Evolutionary conservation across 441 rosid species (phyloP).

Genomic region (Hura crepitans): DNA sequence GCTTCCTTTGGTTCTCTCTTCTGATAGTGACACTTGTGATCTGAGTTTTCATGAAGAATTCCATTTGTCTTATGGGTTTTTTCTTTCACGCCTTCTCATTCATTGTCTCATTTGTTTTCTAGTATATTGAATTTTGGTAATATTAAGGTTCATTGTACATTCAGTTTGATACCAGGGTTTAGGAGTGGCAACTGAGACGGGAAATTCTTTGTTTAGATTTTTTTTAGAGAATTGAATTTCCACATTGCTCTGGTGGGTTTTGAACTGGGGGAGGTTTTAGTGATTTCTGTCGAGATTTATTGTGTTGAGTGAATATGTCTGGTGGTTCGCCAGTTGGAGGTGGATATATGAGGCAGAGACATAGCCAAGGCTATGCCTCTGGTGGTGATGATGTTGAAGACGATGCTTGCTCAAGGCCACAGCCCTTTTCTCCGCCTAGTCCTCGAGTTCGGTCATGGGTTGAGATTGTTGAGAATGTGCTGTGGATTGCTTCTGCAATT

Average conservation of each 20-base stretch:
- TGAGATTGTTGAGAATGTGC: slow-evolving; percentile 66
- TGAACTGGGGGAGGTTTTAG: no score
- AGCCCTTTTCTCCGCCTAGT: slow-evolving; percentile 39
- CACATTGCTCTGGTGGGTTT: background rate
- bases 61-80: slow-evolving; percentile 23
- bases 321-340: slow-evolving; percentile 90
- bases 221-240: slow-evolving; percentile 13
- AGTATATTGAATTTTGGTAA: background rate
- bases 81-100: background rate
- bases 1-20: background rate
- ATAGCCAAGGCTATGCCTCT: slow-evolving; percentile 88
- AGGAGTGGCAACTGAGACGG: background rate
- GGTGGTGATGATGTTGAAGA: slow-evolving; percentile 89
- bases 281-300: no score
- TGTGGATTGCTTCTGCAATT: slow-evolving; percentile 80
- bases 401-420: slow-evolving; percentile 84
- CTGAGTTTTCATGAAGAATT: slow-evolving; percentile 24
- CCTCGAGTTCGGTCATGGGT: slow-evolving; percentile 56
- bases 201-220: slow-evolving; percentile 5
- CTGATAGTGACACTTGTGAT: slow-evolving; percentile 11
- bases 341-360: slow-evolving; percentile 92
- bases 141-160: background rate
- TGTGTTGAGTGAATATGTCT: slow-evolving; percentile 46
- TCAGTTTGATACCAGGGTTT: slow-evolving; percentile 12
- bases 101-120: background rate